A percentile compares a stretch with the other conserved stretches of the same genome.
Evolutionary conservation across 1,139 yeast genomes (phyloP).

Genomic region (Sugiyamaella grinbergsii): DNA sequence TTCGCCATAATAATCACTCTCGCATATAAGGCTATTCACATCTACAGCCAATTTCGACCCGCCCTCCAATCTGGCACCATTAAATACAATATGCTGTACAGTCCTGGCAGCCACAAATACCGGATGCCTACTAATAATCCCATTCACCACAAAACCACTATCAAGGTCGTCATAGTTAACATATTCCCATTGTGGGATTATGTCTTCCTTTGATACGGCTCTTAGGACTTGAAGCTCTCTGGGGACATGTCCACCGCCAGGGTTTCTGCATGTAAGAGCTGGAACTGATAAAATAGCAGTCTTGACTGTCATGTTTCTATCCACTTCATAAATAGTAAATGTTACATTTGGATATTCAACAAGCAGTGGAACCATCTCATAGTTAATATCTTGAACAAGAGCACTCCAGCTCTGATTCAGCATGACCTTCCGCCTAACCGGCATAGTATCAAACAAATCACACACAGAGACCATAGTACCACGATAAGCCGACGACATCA

Average conservation of each 20-base stretch:
- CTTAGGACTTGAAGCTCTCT: slow-evolving; percentile 28
- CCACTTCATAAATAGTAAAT: slow-evolving; percentile 32
- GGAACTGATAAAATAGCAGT: slow-evolving; percentile 3
- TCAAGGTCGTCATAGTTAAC: slow-evolving; percentile 28
- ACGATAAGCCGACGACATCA: slow-evolving; percentile 36
- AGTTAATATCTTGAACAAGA: slow-evolving; percentile 44
- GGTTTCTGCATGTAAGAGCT: slow-evolving; percentile 8
- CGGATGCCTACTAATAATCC: slow-evolving; percentile 42
- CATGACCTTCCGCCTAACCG: slow-evolving; percentile 55
- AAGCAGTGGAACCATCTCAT: slow-evolving; percentile 43
- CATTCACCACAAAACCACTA: slow-evolving; percentile 32
- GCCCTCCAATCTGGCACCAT: slow-evolving; percentile 41
- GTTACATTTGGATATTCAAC: slow-evolving; percentile 39
- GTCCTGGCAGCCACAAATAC: slow-evolving; percentile 39
- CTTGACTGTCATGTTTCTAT: neutral
- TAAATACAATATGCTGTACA: slow-evolving; percentile 53
- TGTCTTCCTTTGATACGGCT: slow-evolving; percentile 31
- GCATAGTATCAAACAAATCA: slow-evolving; percentile 55
- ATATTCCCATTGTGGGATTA: slow-evolving; percentile 30
- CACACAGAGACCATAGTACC: slow-evolving; percentile 58
- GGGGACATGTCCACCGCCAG: slow-evolving; percentile 18
- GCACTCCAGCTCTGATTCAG: slow-evolving; percentile 36
- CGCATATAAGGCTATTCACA: neutral
- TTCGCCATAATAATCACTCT: neutral
- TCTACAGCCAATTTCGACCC: slow-evolving; percentile 2